phyloP scores from a whole-genome alignment of 805 yeast species.

The Pichia membranifaciens region DNA sequence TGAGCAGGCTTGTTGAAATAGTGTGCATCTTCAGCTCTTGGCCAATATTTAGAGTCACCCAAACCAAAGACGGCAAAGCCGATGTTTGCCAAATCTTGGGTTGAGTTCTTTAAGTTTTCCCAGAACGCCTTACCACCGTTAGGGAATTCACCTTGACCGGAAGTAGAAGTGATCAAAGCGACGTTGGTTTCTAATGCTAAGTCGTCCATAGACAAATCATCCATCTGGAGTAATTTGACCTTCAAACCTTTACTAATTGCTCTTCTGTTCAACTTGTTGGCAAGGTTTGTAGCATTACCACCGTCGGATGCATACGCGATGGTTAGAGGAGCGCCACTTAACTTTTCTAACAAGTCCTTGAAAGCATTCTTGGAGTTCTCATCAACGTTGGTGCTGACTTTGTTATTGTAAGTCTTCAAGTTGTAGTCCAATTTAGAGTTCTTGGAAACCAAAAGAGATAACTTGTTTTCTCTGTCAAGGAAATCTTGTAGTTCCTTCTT shows the following conservation, averaged over 20 bases:
- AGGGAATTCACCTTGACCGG: conserved; percentile 86
- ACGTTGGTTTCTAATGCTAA: conserved; percentile 65
- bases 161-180: conserved; percentile 64
- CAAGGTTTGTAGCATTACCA: conserved; percentile 80
- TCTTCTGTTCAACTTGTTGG: conserved; percentile 70
- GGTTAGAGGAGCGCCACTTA: conserved; percentile 87
- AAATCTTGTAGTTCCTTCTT: conserved; percentile 71
- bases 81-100: conserved; percentile 55
- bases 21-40: conserved; percentile 90
- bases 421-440: conserved; percentile 75
- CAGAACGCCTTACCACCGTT: conserved; percentile 73
- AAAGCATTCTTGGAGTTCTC: conserved; percentile 72
- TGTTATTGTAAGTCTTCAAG: conserved; percentile 59
- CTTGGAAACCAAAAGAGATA: conserved; percentile 65
- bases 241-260: conserved; percentile 77
- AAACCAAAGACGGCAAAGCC: conserved; percentile 65
- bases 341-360: conserved; percentile 70
- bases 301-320: conserved; percentile 89
- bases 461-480: conserved; percentile 83
- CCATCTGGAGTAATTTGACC: conserved; percentile 60
- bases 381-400: conserved; percentile 45
- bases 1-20: conserved; percentile 88
- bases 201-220: conserved; percentile 67
- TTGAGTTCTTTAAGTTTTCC: conserved; percentile 65
- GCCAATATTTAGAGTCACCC: conserved; percentile 91